Evolutionary conservation across 139 green algal species (phyloP).

Genomic region (Chlorella sp.): DNA sequence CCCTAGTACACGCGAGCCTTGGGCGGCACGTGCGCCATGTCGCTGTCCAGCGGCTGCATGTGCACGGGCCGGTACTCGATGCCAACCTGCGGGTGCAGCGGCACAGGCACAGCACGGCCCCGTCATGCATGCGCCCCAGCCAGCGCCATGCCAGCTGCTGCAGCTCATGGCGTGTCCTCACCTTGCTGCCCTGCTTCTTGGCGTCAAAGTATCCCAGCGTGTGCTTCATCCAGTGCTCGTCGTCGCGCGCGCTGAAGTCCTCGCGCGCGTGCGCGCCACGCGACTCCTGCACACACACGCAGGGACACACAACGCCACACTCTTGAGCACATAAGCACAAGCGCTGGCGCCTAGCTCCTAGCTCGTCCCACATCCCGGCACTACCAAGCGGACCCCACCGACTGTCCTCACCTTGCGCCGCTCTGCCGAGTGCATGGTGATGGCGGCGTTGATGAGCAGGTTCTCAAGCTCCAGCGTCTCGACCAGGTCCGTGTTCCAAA

Average conservation of each 20-base stretch:
- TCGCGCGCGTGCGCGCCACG: slow-evolving; percentile 94
- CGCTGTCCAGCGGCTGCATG: slow-evolving; percentile 87
- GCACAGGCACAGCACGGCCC: no score
- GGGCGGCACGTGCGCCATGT: slow-evolving; percentile 92
- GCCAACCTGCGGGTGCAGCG: slow-evolving; percentile 58
- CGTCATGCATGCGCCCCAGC: no score
- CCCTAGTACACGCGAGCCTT: slow-evolving; percentile 86
- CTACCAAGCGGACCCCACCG: no score
- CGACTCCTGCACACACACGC: slow-evolving; percentile 56
- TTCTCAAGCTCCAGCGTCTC: slow-evolving; percentile 99
- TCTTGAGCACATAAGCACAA: no score
- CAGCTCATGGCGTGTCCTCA: not conserved
- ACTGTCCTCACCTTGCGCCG: slow-evolving; percentile 55
- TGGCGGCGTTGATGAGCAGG: slow-evolving; percentile 88
- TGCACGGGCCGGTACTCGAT: slow-evolving; percentile 97
- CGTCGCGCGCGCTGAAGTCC: slow-evolving; percentile 89
- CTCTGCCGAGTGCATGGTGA: slow-evolving; percentile 51
- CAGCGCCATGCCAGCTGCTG: no score
- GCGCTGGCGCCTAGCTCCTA: no score
- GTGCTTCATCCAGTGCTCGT: slow-evolving; percentile 98
- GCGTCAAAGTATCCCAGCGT: slow-evolving; percentile 80
- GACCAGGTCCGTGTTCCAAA: slow-evolving; percentile 94
- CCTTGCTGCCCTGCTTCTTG: slow-evolving; percentile 21
- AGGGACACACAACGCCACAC: no score
- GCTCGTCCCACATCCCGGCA: no score